phyloP scores from a whole-genome alignment of 2,329 filamentous ascomycete species.

The Alternaria ethzedia region DNA sequence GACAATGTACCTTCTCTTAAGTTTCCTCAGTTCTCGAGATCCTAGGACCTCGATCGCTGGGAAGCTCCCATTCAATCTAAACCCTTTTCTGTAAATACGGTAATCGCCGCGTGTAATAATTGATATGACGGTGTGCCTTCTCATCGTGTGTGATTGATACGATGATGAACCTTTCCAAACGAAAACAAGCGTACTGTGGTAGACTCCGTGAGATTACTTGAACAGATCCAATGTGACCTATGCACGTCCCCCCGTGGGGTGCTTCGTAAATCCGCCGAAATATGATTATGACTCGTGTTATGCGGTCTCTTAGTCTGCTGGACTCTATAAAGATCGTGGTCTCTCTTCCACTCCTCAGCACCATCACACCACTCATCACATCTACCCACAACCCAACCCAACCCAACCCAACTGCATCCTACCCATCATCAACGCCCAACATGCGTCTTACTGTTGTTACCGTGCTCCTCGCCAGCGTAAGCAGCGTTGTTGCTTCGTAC shows the following conservation, averaged over 20 bases:
- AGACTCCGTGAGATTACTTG: background rate
- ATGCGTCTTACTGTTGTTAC: conserved; percentile 1
- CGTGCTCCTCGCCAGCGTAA: background rate
- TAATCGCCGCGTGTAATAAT: background rate
- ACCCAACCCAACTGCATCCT: background rate
- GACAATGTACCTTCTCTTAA: background rate
- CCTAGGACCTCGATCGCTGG: background rate
- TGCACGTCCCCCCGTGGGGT: background rate
- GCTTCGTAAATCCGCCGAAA: background rate
- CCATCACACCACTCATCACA: background rate
- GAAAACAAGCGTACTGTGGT: background rate
- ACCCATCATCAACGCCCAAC: background rate
- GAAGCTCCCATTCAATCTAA: background rate
- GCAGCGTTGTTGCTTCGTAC: conserved; percentile 6
- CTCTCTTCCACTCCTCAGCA: background rate
- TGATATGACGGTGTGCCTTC: background rate
- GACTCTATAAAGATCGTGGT: background rate
- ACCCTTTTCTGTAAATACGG: background rate
- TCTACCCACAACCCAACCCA: background rate
- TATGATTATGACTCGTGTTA: background rate
- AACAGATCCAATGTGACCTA: background rate
- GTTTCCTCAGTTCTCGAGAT: background rate
- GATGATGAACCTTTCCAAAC: background rate
- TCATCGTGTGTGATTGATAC: background rate
- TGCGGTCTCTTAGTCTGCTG: background rate